These are phyloP conservation scores for Francoa sonchifolia DNA, from an alignment of 441 rosid species.

Conservation along the genomic window DNA sequence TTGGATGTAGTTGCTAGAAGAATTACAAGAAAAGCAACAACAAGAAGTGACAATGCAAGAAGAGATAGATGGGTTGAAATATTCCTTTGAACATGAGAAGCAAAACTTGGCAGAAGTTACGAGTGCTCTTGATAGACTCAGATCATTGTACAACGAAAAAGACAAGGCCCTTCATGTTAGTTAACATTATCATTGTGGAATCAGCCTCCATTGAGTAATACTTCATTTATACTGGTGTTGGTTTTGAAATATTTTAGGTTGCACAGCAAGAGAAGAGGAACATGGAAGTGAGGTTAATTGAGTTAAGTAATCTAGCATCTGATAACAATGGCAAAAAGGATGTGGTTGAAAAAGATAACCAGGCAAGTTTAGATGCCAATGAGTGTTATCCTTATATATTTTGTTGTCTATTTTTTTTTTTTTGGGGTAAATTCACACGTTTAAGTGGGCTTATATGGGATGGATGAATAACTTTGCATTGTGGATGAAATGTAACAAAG, in stretches of 20 bases:
- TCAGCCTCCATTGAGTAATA: no score
- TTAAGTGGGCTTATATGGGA: neutral
- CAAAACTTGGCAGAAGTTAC: conserved; percentile 38
- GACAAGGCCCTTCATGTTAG: conserved; percentile 61
- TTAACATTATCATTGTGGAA: conserved; percentile 7
- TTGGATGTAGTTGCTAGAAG: conserved; percentile 59
- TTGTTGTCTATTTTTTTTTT: neutral
- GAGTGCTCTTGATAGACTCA: conserved; percentile 45
- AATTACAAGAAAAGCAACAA: conserved; percentile 53
- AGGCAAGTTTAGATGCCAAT: conserved; percentile 24
- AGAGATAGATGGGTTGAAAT: conserved; percentile 52
- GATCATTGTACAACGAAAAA: conserved; percentile 47
- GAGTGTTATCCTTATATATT: conserved; percentile 1
- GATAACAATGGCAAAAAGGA: conserved; percentile 36
- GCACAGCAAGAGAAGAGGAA: conserved; percentile 45
- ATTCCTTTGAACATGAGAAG: conserved; percentile 50
- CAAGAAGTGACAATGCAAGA: conserved; percentile 49
- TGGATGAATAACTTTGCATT: conserved; percentile 14
- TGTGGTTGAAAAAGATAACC: conserved; percentile 28
- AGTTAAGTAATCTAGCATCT: conserved; percentile 28
- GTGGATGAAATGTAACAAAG: conserved; percentile 23
- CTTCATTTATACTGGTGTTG: conserved; percentile 8
- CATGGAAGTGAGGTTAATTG: conserved; percentile 43
- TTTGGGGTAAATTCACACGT: neutral
- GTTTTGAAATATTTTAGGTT: conserved; percentile 29